Percentiles rank a stretch among this genome's conserved stretches.
Conservation (phyloP, 2,329 filamentous ascomycete genomes). For the Botryotinia narcissicola region DNA sequence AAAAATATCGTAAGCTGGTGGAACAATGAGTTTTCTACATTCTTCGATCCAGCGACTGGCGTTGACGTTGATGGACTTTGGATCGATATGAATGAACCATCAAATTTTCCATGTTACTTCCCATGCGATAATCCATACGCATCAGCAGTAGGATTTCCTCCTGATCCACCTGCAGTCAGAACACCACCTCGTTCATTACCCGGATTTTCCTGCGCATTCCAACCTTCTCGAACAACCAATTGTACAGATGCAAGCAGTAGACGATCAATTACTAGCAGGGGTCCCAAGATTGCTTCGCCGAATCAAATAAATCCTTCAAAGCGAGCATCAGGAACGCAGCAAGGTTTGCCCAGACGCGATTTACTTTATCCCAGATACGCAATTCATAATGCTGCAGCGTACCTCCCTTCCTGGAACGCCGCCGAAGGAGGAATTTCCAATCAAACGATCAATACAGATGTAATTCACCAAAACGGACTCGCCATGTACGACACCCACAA, state of each 20-base stretch:
- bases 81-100: slow-evolving; percentile 67
- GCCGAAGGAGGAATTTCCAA: slow-evolving; percentile 50
- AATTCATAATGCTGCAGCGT: slow-evolving; percentile 61
- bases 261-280: slow-evolving; percentile 22
- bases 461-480: slow-evolving; percentile 65
- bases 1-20: slow-evolving; percentile 64
- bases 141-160: slow-evolving; percentile 52
- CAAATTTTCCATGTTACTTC: slow-evolving; percentile 51
- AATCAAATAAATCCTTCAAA: slow-evolving; percentile 12
- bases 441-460: slow-evolving; percentile 63
- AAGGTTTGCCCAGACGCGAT: slow-evolving; percentile 61
- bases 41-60: slow-evolving; percentile 63
- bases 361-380: slow-evolving; percentile 63
- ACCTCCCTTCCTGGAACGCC: slow-evolving; percentile 44
- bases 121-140: slow-evolving; percentile 49
- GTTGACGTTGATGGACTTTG: slow-evolving; percentile 76
- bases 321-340: slow-evolving; percentile 42
- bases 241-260: slow-evolving; percentile 37
- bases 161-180: slow-evolving; percentile 60
- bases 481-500: slow-evolving; percentile 76
- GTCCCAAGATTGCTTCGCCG: background rate
- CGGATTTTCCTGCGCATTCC: slow-evolving; percentile 67
- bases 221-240: slow-evolving; percentile 49
- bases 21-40: slow-evolving; percentile 63
- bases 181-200: slow-evolving; percentile 62